phyloP scores from a whole-genome alignment of 2,329 filamentous ascomycete genomes.

The Sclerotinia trifoliorum region DNA sequence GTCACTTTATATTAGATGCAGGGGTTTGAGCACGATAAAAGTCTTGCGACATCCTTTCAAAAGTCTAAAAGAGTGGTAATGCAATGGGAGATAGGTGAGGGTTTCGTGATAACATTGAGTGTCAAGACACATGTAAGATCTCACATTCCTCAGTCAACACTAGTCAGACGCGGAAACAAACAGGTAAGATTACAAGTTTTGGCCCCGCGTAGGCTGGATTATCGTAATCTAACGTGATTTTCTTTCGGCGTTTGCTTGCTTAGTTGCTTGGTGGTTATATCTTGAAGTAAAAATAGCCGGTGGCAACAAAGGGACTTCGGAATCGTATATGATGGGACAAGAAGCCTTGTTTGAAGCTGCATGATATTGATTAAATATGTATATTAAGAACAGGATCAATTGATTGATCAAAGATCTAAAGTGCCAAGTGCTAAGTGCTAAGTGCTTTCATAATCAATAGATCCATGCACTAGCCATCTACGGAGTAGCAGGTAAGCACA shows the following conservation, averaged over 20 bases:
- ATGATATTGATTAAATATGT: no score
- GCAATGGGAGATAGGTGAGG: not conserved
- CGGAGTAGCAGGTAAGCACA: no score
- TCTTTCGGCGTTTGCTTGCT: not conserved
- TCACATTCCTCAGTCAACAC: not conserved
- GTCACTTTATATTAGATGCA: not conserved
- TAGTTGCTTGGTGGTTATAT: not conserved
- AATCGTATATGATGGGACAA: not conserved
- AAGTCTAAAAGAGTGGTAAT: not conserved
- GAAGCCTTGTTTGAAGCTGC: not conserved
- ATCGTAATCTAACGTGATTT: no score
- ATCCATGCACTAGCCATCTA: not conserved
- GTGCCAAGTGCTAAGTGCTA: not conserved
- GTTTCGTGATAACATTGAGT: not conserved
- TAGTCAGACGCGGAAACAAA: not conserved
- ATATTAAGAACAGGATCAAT: not conserved
- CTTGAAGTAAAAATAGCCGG: not conserved
- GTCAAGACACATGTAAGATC: not conserved
- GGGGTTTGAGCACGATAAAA: not conserved
- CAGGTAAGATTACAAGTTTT: not conserved
- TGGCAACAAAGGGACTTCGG: not conserved
- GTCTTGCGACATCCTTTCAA: not conserved
- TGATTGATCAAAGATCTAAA: not conserved
- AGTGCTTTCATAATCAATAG: not conserved
- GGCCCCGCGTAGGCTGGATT: no score